Base-by-base conservation (phyloP, 257 asterid species). In the Jaltomata sinuosa region DNA sequence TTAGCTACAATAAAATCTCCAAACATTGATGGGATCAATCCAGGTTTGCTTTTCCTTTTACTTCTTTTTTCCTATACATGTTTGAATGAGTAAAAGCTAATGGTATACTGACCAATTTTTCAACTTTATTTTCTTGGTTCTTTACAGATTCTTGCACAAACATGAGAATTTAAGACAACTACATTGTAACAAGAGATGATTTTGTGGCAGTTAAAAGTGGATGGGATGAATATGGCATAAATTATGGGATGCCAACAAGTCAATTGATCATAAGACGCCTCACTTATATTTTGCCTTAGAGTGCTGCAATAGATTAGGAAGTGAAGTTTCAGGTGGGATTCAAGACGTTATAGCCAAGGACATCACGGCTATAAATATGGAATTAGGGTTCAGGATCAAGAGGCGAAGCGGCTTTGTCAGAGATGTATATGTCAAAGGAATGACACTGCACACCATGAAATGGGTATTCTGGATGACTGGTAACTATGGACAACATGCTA, bases 11-110 rank as follows among this genome's bases (percentile, higher is more conserved):
- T 90, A 11, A 91, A 87, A 87, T 91, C 94, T 21, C 95, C 94
- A 53, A 90, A 92, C 89, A 92, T 96, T 19, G 96, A 92, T 83
- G 96, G 95, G 80, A 90, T 92, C 22, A 92, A 92, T 83, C 96
- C 96, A 88, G 95, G 97, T 92, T 52, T 22, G 78, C 52, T 29
- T 81, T 38, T 36, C 1, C 12, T 52, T n/a, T n/a, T 45, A 40
- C 27, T 76, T 47, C n/a, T 57, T 80, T 80, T 54, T 14, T 21
- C 50, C 50, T 18, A 21, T 38, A 1, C 1, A 0, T 80, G 4
- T 80, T 8, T 0, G n/a, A 53, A 0, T 32, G 21, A 55, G 0
- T 38, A 54, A 36, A 81, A 19, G 52, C 0, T 59, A 8, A 14
- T 22, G 0, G 12, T 45, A n/a, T 81, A 12, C 27, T 3, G 57